Percentiles rank a stretch among this genome's conserved stretches.
Evolutionary conservation across 805 yeast species (phyloP).

Genomic region (Lipomyces yamadae): DNA sequence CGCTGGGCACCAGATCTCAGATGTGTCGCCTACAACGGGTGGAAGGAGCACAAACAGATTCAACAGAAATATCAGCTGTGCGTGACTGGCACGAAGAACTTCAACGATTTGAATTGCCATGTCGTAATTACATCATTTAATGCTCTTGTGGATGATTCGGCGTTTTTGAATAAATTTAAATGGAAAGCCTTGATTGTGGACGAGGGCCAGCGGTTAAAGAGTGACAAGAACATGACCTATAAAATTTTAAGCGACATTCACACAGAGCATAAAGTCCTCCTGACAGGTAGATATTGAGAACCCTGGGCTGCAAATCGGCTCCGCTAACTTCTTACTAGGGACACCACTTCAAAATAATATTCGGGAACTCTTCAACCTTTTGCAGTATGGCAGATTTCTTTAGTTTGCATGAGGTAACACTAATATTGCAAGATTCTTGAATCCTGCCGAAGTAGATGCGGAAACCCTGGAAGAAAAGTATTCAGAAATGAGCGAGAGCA

Average conservation of each 20-base stretch:
- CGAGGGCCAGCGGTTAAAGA: constrained; percentile 92
- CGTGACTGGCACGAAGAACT: constrained; percentile 8
- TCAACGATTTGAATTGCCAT: constrained; percentile 45
- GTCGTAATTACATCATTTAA: constrained; percentile 86
- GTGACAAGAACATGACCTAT: constrained; percentile 43
- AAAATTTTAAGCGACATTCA: constrained; percentile 56
- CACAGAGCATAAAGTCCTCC: constrained; percentile 67
- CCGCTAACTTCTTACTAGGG: constrained; percentile 54
- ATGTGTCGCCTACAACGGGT: constrained; percentile 81
- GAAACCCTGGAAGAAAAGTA: constrained; percentile 85
- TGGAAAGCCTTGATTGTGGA: constrained; percentile 90
- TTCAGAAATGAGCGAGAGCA: constrained; percentile 81
- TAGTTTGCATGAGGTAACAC: not conserved
- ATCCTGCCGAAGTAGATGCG: constrained; percentile 82
- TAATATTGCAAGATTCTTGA: constrained; percentile 53
- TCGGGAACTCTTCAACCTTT: constrained; percentile 83
- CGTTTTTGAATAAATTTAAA: constrained; percentile 53
- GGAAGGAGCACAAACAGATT: constrained; percentile 57
- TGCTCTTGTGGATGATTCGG: constrained; percentile 68
- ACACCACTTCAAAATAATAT: constrained; percentile 93
- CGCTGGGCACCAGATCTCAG: constrained; percentile 97
- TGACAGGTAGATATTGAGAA: constrained; percentile 63
- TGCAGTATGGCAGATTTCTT: constrained; percentile 50
- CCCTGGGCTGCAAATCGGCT: no score
- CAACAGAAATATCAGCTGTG: constrained; percentile 46